Conservation (phyloP, 257 asterid species). For the Lycium ferocissimum region DNA sequence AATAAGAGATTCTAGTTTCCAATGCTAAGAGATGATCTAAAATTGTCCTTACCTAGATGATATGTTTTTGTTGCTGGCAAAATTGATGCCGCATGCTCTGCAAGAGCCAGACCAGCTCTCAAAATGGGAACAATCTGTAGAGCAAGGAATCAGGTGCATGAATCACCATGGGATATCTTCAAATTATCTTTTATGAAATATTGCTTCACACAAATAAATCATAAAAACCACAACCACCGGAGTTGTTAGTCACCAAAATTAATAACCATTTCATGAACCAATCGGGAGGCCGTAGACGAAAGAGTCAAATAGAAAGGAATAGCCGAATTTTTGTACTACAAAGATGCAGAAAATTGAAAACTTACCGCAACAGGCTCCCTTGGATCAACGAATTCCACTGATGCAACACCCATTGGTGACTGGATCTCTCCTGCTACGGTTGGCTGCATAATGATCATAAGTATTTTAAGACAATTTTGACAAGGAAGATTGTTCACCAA, state of each 20-base stretch:
- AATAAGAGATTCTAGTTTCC: neutral
- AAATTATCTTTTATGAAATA: neutral
- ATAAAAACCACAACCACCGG: neutral
- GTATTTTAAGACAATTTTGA: constrained; percentile 20
- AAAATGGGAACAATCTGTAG: constrained; percentile 90
- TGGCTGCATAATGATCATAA: constrained; percentile 61
- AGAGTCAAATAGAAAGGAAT: neutral
- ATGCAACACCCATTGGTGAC: constrained; percentile 85
- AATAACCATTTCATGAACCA: neutral
- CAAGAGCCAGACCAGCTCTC: constrained; percentile 99
- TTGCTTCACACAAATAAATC: neutral
- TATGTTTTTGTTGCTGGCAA: constrained; percentile 83
- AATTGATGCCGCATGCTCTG: constrained; percentile 89
- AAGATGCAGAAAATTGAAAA: constrained; percentile 37
- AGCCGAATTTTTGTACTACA: neutral
- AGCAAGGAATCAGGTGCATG: constrained; percentile 31
- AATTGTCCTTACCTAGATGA: constrained; percentile 72
- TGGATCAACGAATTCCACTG: constrained; percentile 96
- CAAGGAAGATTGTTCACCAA: neutral
- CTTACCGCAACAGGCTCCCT: constrained; percentile 94
- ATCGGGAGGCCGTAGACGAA: neutral
- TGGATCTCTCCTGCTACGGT: constrained; percentile 85
- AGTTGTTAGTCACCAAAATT: constrained; percentile 8
- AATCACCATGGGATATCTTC: neutral
- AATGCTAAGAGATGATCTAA: neutral